Evolutionary conservation across 2,329 filamentous ascomycete genomes (phyloP).

Genomic region (Sclerotinia nivalis): DNA sequence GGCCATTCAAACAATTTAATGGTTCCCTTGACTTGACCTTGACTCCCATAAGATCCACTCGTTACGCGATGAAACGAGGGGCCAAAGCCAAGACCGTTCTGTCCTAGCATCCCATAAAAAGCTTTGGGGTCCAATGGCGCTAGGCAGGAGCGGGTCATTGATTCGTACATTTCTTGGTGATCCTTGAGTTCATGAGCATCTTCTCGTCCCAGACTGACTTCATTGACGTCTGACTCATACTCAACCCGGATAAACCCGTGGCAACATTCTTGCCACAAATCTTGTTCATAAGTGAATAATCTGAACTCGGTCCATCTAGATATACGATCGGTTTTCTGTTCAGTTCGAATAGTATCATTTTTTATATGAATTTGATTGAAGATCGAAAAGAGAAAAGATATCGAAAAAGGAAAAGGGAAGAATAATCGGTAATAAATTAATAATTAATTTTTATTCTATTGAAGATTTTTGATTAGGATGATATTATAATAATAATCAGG

Average conservation of each 20-base stretch:
- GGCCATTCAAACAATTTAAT: constrained; percentile 15
- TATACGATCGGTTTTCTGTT: no score
- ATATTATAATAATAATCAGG: no score
- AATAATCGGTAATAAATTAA: no score
- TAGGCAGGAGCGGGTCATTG: not conserved
- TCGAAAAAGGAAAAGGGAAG: no score
- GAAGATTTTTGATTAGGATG: no score
- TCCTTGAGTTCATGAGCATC: not conserved
- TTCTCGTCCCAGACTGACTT: not conserved
- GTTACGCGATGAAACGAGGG: not conserved
- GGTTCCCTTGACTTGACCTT: constrained; percentile 1
- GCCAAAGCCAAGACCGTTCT: not conserved
- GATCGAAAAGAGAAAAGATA: no score
- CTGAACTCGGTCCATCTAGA: no score
- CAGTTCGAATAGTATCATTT: no score
- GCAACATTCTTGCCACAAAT: no score
- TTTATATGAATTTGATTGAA: no score
- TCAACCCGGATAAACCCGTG: constrained; percentile 13
- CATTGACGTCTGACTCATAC: constrained; percentile 2
- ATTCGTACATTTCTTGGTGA: not conserved
- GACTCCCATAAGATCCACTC: not conserved
- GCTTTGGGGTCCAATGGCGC: not conserved
- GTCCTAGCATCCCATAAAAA: not conserved
- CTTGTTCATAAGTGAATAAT: constrained; percentile 5
- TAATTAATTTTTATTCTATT: no score